Conservation (phyloP, 805 yeast genomes). For the Spathaspora arborariae region DNA sequence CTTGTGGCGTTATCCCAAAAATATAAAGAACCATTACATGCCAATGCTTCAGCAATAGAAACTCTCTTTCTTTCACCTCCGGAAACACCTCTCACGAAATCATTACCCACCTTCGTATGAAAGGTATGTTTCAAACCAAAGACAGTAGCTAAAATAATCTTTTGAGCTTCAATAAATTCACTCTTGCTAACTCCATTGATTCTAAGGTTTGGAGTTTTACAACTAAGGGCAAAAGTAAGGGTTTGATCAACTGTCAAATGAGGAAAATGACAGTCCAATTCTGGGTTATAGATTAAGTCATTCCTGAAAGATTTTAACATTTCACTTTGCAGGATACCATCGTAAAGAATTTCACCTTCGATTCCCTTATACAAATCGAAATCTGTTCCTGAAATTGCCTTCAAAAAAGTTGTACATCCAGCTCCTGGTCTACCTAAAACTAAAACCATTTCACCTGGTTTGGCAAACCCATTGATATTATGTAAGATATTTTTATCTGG, state of each 20-base stretch:
- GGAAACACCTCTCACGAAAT: conserved; percentile 57
- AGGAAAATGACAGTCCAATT: conserved; percentile 72
- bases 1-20: conserved; percentile 34
- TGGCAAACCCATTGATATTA: conserved; percentile 36
- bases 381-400: conserved; percentile 24
- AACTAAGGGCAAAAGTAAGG: conserved; percentile 62
- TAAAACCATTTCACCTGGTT: conserved; percentile 65
- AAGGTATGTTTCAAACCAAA: conserved; percentile 29
- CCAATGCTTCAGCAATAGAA: conserved; percentile 63
- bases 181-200: conserved; percentile 43
- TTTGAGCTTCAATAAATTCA: conserved; percentile 39
- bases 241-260: conserved; percentile 74
- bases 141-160: conserved; percentile 25
- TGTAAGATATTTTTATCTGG: conserved; percentile 16
- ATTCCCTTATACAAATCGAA: conserved; percentile 18
- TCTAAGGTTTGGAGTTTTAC: conserved; percentile 60
- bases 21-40: conserved; percentile 37
- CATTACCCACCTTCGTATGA: conserved; percentile 30
- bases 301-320: conserved; percentile 56
- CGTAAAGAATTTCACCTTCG: conserved; percentile 45
- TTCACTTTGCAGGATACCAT: conserved; percentile 56
- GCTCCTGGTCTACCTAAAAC: conserved; percentile 45
- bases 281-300: conserved; percentile 57
- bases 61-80: conserved; percentile 77
- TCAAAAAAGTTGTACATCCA: conserved; percentile 39